A percentile compares a stretch with the other conserved stretches of the same genome.
These are phyloP conservation scores for Phyllosticta paracitricarpa DNA, from an alignment of 2,329 filamentous ascomycete species.

Conservation along the genomic window DNA sequence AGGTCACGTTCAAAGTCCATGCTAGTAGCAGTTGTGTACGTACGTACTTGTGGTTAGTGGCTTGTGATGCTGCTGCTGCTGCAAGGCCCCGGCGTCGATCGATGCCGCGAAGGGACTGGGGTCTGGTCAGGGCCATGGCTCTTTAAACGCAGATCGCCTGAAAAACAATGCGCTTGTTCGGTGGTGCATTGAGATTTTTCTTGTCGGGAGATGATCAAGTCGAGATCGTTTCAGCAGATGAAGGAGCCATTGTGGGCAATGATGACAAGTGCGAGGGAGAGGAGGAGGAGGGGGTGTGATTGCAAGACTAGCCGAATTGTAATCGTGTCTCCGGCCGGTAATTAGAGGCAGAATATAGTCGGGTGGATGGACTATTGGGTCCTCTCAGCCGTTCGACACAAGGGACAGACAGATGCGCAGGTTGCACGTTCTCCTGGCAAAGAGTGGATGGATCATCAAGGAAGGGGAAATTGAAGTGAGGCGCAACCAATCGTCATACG, in stretches of 20 bases:
- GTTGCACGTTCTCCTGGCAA: neutral
- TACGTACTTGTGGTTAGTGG: neutral
- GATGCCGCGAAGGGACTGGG: neutral
- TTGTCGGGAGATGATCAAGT: neutral
- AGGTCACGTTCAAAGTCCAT: neutral
- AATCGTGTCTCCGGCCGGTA: neutral
- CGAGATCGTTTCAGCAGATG: neutral
- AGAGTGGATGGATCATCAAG: neutral
- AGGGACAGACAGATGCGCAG: neutral
- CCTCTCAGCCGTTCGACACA: neutral
- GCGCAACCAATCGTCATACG: neutral
- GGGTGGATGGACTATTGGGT: neutral
- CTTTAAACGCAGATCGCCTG: neutral
- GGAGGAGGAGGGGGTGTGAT: neutral
- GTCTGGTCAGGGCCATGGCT: neutral
- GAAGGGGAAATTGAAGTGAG: neutral
- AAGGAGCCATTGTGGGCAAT: neutral
- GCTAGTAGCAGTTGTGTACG: too few relatives aligned
- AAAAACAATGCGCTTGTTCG: neutral
- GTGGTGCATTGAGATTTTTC: neutral
- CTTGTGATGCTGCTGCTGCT: neutral
- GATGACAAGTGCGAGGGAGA: too few relatives aligned
- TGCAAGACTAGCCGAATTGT: neutral
- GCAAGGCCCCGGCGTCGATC: neutral
- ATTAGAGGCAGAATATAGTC: neutral